Percentiles rank a stretch among this genome's conserved stretches.
These are phyloP conservation scores for Jasminum sambac DNA, from an alignment of 257 asterid species.

Conservation along the genomic window DNA sequence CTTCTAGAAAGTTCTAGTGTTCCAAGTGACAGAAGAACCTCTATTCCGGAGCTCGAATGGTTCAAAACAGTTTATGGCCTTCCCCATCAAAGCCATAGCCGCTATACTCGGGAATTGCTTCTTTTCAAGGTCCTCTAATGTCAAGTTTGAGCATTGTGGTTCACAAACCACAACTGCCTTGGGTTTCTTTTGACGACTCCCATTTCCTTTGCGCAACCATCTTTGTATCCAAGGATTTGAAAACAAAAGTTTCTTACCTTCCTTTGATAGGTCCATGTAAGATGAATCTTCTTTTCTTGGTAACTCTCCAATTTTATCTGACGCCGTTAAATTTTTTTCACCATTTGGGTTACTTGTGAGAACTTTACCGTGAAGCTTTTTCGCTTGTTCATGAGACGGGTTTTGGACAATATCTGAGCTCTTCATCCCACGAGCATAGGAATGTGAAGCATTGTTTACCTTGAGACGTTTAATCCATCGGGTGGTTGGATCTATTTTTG, in stretches of 20 bases:
- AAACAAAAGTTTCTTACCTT: conserved; percentile 31
- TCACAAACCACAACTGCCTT: conserved; percentile 41
- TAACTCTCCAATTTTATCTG: conserved; percentile 22
- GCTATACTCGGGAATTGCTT: conserved; percentile 81
- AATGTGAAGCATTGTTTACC: conserved; percentile 35
- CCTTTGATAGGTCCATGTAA: conserved; percentile 23
- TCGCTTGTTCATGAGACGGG: conserved; percentile 34
- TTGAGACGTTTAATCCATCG: conserved; percentile 85
- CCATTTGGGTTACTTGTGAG: conserved; percentile 20
- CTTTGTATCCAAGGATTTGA: conserved; percentile 78
- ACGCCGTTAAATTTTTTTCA: conserved; percentile 28
- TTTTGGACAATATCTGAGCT: conserved; percentile 33
- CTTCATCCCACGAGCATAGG: conserved; percentile 44
- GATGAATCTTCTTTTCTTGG: conserved; percentile 22
- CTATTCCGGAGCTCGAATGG: conserved; percentile 48
- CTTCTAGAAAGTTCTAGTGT: conserved; percentile 37
- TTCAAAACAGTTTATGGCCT: conserved; percentile 53
- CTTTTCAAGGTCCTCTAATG: conserved; percentile 42
- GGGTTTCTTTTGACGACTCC: conserved; percentile 24
- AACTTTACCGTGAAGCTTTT: conserved; percentile 20
- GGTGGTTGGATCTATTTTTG: conserved; percentile 42
- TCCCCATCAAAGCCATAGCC: conserved; percentile 84
- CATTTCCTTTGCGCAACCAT: conserved; percentile 42
- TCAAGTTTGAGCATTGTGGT: conserved; percentile 44
- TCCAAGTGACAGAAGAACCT: conserved; percentile 72